Evolutionary conservation across 1,139 yeast genomes (phyloP), one percentile per base, ranked within the genome.

Genomic region (Yamadazyma membranifaciens): DNA sequence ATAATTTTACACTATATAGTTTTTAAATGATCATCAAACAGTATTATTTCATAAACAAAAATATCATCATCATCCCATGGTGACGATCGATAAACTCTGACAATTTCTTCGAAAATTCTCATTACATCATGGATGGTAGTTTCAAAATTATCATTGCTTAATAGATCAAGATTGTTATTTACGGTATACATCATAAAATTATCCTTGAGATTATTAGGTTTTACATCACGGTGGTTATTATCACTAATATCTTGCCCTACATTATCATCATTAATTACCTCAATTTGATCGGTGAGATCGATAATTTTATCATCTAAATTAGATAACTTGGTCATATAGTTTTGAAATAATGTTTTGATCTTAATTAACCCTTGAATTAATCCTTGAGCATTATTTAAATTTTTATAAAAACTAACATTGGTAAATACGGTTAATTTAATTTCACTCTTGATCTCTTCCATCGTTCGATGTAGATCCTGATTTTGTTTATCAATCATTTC

Each of bases 1-100:
- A 31, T 15, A 29, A n/a, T n/a, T 14, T n/a, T 29, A 29, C 32
- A 29, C 32, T 20, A 20, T 6, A 20, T 20, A 20, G 30, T 7
- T 35, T 40, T 48, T 14, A 48, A 33, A 37, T 47, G 51, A 36
- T 47, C 50, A 26, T 47, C 49, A 36, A 48, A 37, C 46, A 47
- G 49, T 16, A 50, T 37, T 1, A 49, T 45, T 17, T 50, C 54
- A 39, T 48, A 50, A 27, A 30, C 27, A 31, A 36, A 50, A 15
- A 14, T 10, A 12, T 46, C 47, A 16, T 36, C 24, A 27, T 45
- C 45, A 11, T 16, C 17, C n/a, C 41, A 33, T 9, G 13, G 6
- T n/a, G n/a, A 17, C n/a, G 12, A 6, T 7, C 33, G 29, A 31
- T 38, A 39, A 27, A 27, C 41, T 2, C 27, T 24, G 1, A 45